A percentile compares a stretch with the other conserved stretches of the same genome.
phyloP scores from a whole-genome alignment of 108 stramenopile genomes.

The Stephanodiscus minutulus region DNA sequence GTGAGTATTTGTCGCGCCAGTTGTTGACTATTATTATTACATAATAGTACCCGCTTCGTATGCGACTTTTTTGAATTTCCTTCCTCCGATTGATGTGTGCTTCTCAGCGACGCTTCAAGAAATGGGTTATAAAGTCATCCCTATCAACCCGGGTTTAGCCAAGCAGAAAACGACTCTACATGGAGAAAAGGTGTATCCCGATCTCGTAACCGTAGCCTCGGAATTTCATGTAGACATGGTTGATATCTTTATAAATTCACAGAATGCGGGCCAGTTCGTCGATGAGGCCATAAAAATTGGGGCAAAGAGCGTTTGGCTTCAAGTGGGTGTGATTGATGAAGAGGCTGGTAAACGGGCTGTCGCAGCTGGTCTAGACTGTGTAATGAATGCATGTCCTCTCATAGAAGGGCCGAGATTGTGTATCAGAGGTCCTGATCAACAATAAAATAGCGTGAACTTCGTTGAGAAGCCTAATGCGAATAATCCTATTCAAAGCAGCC shows the following conservation, averaged over 20 bases:
- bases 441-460: background rate
- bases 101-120: conserved; percentile 34
- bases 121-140: conserved; percentile 77
- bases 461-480: background rate
- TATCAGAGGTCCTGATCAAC: conserved; percentile 45
- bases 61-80: background rate
- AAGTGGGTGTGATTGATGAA: conserved; percentile 77
- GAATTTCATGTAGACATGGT: conserved; percentile 78
- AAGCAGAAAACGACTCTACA: conserved; percentile 59
- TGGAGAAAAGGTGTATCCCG: conserved; percentile 67
- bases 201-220: conserved; percentile 55
- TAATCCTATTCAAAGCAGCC: background rate
- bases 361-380: conserved; percentile 73
- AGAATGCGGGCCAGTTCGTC: conserved; percentile 68
- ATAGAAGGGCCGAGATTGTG: conserved; percentile 68
- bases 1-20: conserved; percentile 35
- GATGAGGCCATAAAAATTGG: conserved; percentile 79
- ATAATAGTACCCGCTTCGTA: background rate
- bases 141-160: conserved; percentile 81
- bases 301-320: conserved; percentile 84
- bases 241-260: conserved; percentile 76
- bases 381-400: conserved; percentile 79
- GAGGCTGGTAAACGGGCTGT: conserved; percentile 70
- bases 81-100: background rate
- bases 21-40: background rate